These are phyloP conservation scores for Coemansia sp. DNA, from an alignment of 371 early-diverging fungal species.

Conservation along the genomic window DNA sequence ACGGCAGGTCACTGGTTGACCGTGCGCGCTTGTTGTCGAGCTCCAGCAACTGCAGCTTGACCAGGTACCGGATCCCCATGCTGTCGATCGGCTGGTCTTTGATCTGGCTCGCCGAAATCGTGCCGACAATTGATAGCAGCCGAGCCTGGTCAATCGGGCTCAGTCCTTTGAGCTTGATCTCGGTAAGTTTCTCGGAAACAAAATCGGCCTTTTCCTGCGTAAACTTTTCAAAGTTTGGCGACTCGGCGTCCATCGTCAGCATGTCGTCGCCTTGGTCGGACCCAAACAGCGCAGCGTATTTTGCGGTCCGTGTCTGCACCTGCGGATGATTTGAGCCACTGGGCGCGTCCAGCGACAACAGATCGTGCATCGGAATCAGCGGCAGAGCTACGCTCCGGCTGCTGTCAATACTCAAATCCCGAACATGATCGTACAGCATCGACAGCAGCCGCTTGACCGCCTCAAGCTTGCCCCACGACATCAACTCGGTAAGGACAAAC, in stretches of 20 bases:
- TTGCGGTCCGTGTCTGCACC: not conserved
- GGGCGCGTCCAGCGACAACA: slow-evolving; percentile 6
- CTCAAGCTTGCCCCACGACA: slow-evolving; percentile 47
- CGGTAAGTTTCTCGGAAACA: slow-evolving; percentile 37
- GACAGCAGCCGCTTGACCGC: slow-evolving; percentile 32
- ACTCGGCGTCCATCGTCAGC: not conserved
- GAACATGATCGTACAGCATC: slow-evolving; percentile 40
- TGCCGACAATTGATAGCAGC: slow-evolving; percentile 47
- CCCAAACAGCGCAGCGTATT: slow-evolving; percentile 26
- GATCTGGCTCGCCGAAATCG: slow-evolving; percentile 33
- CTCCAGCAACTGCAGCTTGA: slow-evolving; percentile 69
- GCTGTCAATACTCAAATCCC: slow-evolving; percentile 24
- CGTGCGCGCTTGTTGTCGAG: slow-evolving; percentile 56
- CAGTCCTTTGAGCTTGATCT: slow-evolving; percentile 41
- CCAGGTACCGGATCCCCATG: slow-evolving; percentile 82
- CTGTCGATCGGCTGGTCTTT: slow-evolving; percentile 69
- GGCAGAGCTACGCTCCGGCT: slow-evolving; percentile 20
- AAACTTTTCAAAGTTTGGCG: slow-evolving; percentile 37
- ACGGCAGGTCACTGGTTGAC: slow-evolving; percentile 55
- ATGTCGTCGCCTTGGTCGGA: not conserved
- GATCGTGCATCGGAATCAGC: slow-evolving; percentile 23
- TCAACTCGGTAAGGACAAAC: slow-evolving; percentile 39
- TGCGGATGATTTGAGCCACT: not conserved
- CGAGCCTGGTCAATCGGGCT: slow-evolving; percentile 46
- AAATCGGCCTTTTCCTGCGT: slow-evolving; percentile 43